Evolutionary conservation across 805 yeast genomes (phyloP).

Genomic region (Ogataea zsoltii): DNA sequence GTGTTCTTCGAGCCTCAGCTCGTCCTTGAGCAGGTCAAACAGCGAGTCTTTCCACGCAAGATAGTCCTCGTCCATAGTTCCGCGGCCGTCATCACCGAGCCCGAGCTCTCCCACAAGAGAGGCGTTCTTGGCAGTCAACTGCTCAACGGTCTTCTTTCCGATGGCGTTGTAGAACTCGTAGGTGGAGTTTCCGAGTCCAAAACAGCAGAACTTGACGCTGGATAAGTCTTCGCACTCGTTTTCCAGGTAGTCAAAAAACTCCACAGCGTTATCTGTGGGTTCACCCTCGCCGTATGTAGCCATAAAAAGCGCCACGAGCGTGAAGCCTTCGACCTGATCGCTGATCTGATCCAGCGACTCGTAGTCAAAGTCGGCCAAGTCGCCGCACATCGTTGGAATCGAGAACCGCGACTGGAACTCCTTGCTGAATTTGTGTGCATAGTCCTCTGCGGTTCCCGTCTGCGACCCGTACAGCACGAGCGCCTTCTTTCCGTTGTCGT

Average conservation of each 20-base stretch:
- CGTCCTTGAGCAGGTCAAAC: conserved; percentile 63
- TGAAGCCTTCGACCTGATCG: conserved; percentile 56
- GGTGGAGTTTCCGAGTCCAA: conserved; percentile 93
- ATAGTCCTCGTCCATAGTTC: conserved; percentile 93
- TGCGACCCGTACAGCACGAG: conserved; percentile 90
- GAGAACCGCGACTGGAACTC: conserved; percentile 84
- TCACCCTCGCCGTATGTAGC: conserved; percentile 99
- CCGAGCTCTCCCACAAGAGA: conserved; percentile 74
- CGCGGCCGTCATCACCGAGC: conserved; percentile 93
- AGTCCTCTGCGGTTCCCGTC: conserved; percentile 98
- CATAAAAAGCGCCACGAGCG: conserved; percentile 58
- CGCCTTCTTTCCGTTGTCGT: conserved; percentile 67
- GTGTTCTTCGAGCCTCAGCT: conserved; percentile 71
- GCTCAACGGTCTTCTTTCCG: conserved; percentile 59
- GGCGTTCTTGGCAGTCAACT: conserved; percentile 67
- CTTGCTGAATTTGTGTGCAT: conserved; percentile 85
- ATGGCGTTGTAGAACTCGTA: conserved; percentile 90
- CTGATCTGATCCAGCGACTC: conserved; percentile 71
- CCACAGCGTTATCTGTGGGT: conserved; percentile 92
- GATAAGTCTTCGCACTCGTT: conserved; percentile 56
- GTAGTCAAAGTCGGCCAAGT: conserved; percentile 84
- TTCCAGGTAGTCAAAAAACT: conserved; percentile 69
- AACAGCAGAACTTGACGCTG: conserved; percentile 67
- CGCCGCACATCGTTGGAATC: conserved; percentile 80
- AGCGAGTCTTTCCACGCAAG: conserved; percentile 86